A percentile compares a stretch with the other conserved stretches of the same genome.
Evolutionary conservation across 2,329 filamentous ascomycete genomes (phyloP).

Genomic region (Xylaria sp.): DNA sequence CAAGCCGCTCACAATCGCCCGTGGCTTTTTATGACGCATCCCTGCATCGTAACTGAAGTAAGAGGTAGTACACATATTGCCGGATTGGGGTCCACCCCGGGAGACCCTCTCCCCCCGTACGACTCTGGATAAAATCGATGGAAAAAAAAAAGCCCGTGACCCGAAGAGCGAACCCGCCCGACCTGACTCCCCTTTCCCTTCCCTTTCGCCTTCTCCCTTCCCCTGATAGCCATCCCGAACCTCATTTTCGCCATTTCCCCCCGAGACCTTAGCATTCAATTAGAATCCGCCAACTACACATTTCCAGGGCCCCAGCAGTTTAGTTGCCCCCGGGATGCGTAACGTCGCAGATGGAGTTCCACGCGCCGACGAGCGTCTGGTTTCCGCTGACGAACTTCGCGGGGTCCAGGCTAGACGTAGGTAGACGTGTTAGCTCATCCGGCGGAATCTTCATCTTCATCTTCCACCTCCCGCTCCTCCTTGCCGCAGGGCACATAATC

Average conservation of each 20-base stretch:
- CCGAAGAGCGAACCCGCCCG: not conserved
- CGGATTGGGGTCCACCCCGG: too few relatives aligned
- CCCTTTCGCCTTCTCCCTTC: too few relatives aligned
- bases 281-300: not conserved
- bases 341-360: slow-evolving; percentile 35
- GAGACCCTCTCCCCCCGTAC: not conserved
- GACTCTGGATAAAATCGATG: too few relatives aligned
- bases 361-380: slow-evolving; percentile 33
- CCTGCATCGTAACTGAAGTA: too few relatives aligned
- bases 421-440: not conserved
- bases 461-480: too few relatives aligned
- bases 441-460: too few relatives aligned
- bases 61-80: too few relatives aligned
- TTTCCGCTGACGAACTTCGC: slow-evolving; percentile 29
- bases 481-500: too few relatives aligned
- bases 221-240: too few relatives aligned
- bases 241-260: not conserved
- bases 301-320: not conserved
- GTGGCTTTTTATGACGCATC: too few relatives aligned
- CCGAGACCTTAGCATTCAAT: too few relatives aligned
- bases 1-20: too few relatives aligned
- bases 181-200: not conserved
- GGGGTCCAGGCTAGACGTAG: slow-evolving; percentile 30
- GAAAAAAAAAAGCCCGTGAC: not conserved
- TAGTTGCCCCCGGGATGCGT: not conserved